Percentiles rank a stretch among this genome's conserved stretches.
Conservation (phyloP, 106 monocot genomes). For the Gastrodia elata region DNA sequence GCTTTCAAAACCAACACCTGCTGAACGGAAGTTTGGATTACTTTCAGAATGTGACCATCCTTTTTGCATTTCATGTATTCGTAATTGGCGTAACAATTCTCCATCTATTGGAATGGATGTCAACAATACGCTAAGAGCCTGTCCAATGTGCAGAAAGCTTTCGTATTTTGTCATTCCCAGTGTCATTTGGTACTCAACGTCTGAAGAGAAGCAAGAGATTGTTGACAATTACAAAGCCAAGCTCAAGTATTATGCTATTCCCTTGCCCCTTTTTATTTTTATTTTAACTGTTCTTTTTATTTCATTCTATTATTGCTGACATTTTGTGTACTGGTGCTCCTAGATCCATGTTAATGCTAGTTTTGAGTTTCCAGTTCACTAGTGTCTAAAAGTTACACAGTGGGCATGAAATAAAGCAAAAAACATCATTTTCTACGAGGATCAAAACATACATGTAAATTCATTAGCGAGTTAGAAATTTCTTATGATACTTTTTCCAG, state of each 20-base stretch:
- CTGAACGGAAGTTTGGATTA: conserved; percentile 94
- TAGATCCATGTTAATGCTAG: neutral
- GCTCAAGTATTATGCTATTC: conserved; percentile 50
- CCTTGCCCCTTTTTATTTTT: neutral
- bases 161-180: conserved; percentile 98
- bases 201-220: conserved; percentile 87
- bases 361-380: neutral
- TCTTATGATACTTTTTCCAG: neutral
- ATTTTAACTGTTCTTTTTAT: neutral
- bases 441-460: neutral
- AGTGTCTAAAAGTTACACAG: neutral
- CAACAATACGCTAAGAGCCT: conserved; percentile 71
- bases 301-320: neutral
- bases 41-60: conserved; percentile 97
- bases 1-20: conserved; percentile 73
- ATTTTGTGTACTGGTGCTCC: neutral
- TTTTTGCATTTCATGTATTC: conserved; percentile 89
- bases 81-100: conserved; percentile 93
- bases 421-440: neutral
- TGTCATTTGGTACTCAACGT: conserved; percentile 82
- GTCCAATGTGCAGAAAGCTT: conserved; percentile 88
- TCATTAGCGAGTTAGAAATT: neutral
- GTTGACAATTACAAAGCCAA: conserved; percentile 75
- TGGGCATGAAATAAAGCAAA: neutral
- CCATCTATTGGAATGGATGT: conserved; percentile 82